Evolutionary conservation across 2,329 filamentous ascomycete genomes (phyloP).

Genomic region (Fusarium sp.): DNA sequence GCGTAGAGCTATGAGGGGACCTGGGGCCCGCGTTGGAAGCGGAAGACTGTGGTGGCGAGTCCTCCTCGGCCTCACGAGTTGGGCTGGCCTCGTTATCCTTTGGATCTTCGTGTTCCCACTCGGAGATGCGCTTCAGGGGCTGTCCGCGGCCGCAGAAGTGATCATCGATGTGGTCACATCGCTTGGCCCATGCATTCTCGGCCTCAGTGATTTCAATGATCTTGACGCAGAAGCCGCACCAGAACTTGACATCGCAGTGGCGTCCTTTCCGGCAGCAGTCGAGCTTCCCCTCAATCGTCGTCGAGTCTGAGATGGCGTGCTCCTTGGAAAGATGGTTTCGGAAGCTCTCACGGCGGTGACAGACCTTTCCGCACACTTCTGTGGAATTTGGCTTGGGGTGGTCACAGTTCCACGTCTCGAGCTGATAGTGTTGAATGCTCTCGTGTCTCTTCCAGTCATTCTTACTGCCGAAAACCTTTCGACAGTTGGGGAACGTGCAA

Average conservation of each 20-base stretch:
- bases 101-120: constrained; percentile 60
- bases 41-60: constrained; percentile 8
- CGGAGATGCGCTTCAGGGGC: constrained; percentile 55
- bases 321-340: constrained; percentile 64
- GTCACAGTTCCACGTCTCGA: constrained; percentile 76
- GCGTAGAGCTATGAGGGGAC: not conserved
- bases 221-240: constrained; percentile 82
- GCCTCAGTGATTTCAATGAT: constrained; percentile 59
- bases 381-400: constrained; percentile 39
- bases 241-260: constrained; percentile 72
- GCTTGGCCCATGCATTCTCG: constrained; percentile 62
- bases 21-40: constrained; percentile 10
- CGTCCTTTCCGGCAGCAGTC: constrained; percentile 67
- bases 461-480: constrained; percentile 84
- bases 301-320: constrained; percentile 52
- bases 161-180: constrained; percentile 76
- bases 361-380: constrained; percentile 64
- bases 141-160: constrained; percentile 67
- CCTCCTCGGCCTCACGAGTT: not conserved
- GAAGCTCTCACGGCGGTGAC: constrained; percentile 66
- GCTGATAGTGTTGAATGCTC: constrained; percentile 75
- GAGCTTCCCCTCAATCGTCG: constrained; percentile 53
- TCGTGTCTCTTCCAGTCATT: constrained; percentile 96
- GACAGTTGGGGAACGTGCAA: constrained; percentile 76
- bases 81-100: not conserved